phyloP scores from a whole-genome alignment of 2,329 filamentous ascomycete genomes.

The Coniochaeta ligniaria region DNA sequence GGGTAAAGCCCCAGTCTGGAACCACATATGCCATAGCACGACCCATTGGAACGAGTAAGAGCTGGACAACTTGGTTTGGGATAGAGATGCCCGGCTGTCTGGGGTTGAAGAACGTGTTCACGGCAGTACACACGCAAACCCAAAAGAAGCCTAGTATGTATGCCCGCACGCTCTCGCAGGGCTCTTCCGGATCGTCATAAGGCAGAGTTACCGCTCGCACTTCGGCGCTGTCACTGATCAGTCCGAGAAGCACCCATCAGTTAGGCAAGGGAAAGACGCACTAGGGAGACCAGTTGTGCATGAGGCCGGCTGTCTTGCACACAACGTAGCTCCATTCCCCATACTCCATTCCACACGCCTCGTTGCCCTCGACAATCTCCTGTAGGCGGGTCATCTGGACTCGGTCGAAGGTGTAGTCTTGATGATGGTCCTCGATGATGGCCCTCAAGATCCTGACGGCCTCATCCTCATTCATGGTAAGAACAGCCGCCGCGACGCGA shows the following conservation, averaged over 20 bases:
- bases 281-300: constrained; percentile 31
- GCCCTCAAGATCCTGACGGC: background rate
- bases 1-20: constrained; percentile 35
- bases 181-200: constrained; percentile 24
- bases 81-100: constrained; percentile 12
- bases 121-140: constrained; percentile 30
- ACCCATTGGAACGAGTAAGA: constrained; percentile 38
- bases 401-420: constrained; percentile 3
- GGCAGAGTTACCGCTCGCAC: constrained; percentile 32
- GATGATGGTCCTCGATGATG: background rate
- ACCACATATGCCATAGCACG: constrained; percentile 33
- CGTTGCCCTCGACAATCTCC: constrained; percentile 26
- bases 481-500: constrained; percentile 5
- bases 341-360: constrained; percentile 23
- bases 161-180: constrained; percentile 32
- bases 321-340: constrained; percentile 9
- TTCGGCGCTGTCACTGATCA: too few species aligned
- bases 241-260: too few species aligned
- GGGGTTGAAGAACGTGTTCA: constrained; percentile 32
- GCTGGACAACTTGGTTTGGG: constrained; percentile 34
- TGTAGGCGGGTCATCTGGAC: constrained; percentile 28
- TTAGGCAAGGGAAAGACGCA: too few species aligned
- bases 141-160: constrained; percentile 33
- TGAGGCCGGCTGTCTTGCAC: constrained; percentile 29
- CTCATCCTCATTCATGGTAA: constrained; percentile 6